phyloP scores from a whole-genome alignment of 345 rosid genomes.

The Rhizophora apiculata region DNA sequence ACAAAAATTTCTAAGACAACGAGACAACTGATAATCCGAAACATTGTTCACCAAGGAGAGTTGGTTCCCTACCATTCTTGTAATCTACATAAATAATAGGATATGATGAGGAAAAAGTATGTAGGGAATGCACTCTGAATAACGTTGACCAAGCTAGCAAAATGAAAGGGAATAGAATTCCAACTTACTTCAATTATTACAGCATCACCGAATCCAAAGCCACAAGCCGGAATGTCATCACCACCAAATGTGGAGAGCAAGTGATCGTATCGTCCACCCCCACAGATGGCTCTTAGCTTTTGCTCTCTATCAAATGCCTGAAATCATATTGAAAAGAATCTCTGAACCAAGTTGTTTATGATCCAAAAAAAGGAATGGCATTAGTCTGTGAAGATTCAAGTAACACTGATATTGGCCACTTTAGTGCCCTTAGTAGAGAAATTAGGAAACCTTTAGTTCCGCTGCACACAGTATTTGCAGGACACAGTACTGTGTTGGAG shows the following conservation, averaged over 20 bases:
- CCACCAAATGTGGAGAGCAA: conserved; percentile 90
- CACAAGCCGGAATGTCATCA: conserved; percentile 93
- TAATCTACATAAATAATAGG: too few species aligned
- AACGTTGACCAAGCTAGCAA: background rate
- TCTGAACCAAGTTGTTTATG: background rate
- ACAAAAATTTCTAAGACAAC: background rate
- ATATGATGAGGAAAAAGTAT: background rate
- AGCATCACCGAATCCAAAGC: conserved; percentile 97
- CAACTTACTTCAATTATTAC: conserved; percentile 80
- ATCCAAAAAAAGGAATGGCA: background rate
- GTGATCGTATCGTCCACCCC: conserved; percentile 85
- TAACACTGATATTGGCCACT: background rate
- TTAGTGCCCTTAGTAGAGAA: background rate
- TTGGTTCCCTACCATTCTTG: too few species aligned
- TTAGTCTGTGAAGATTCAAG: background rate
- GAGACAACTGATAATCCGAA: background rate
- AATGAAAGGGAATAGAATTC: background rate
- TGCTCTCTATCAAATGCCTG: conserved; percentile 87
- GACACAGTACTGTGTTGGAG: background rate
- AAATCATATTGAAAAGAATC: conserved; percentile 6
- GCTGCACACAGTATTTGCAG: background rate
- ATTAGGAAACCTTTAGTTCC: background rate
- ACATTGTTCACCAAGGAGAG: too few species aligned
- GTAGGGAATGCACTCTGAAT: background rate
- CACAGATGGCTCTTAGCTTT: conserved; percentile 88